phyloP scores from a whole-genome alignment of 2,329 filamentous ascomycete genomes.

The Mariannaea elegans region DNA sequence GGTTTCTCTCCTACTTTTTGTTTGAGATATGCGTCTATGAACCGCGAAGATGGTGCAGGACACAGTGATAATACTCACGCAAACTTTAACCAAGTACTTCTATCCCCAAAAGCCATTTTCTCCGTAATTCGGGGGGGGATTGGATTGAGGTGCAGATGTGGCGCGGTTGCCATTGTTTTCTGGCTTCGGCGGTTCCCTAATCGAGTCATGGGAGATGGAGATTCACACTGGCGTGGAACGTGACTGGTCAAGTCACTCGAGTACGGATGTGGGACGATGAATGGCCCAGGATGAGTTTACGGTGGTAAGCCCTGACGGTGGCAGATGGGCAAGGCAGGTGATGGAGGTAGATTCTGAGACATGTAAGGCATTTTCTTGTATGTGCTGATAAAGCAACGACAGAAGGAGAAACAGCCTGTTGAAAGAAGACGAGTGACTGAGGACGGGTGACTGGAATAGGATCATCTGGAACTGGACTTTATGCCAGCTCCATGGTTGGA shows the following conservation, averaged over 20 bases:
- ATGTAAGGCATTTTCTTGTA: not conserved
- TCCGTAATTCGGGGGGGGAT: not conserved
- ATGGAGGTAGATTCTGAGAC: slow-evolving; percentile 7
- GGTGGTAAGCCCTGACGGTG: not conserved
- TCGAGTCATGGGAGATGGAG: slow-evolving; percentile 15
- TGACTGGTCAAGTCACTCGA: slow-evolving; percentile 30
- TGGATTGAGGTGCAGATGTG: not conserved
- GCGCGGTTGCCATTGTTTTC: not conserved
- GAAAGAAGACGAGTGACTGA: not conserved
- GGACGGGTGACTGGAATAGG: slow-evolving; percentile 12
- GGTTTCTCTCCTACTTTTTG: not conserved
- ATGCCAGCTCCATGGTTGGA: not conserved
- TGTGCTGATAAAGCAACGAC: not conserved
- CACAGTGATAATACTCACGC: not conserved
- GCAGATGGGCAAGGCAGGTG: slow-evolving; percentile 18
- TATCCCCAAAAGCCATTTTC: not conserved
- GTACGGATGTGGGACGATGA: slow-evolving; percentile 27
- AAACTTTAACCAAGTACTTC: not conserved
- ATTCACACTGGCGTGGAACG: slow-evolving; percentile 27
- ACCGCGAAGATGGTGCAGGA: not conserved
- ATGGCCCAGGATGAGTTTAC: slow-evolving; percentile 1
- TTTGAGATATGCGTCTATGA: no score
- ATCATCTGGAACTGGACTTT: slow-evolving; percentile 10
- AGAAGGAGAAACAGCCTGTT: not conserved
- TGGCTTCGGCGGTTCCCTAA: not conserved